Conservation (phyloP, 139 green algal species). For the Chlorella sp. region DNA sequence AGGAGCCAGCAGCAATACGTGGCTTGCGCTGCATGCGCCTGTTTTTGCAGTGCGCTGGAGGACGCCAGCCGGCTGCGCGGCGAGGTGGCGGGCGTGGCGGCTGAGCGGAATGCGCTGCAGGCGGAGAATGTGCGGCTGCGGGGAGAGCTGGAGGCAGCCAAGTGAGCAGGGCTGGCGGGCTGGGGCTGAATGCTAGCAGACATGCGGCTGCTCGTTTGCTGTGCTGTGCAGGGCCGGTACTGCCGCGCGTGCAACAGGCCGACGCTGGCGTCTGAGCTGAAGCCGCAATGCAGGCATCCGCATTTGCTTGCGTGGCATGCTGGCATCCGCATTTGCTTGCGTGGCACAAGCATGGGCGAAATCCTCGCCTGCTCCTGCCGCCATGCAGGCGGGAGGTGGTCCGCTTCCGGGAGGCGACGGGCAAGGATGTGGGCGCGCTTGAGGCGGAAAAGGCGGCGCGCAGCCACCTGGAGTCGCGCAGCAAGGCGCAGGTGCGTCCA, state of each 20-base stretch:
- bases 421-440: slow-evolving; percentile 53
- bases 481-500: slow-evolving; percentile 40
- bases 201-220: too few species aligned
- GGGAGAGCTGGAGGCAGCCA: slow-evolving; percentile 29
- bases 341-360: neutral
- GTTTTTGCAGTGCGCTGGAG: slow-evolving; percentile 25
- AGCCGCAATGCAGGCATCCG: too few species aligned
- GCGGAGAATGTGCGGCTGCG: slow-evolving; percentile 30
- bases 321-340: neutral
- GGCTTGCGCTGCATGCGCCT: too few species aligned
- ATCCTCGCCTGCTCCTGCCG: neutral
- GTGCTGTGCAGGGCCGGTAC: too few species aligned
- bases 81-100: slow-evolving; percentile 23
- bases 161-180: neutral
- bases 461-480: slow-evolving; percentile 37
- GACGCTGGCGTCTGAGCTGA: too few species aligned
- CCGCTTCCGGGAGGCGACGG: slow-evolving; percentile 48
- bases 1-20: too few species aligned
- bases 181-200: too few species aligned
- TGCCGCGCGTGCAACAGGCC: too few species aligned
- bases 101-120: slow-evolving; percentile 8
- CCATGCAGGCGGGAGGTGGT: slow-evolving; percentile 33
- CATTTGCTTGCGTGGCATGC: too few species aligned
- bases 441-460: slow-evolving; percentile 44
- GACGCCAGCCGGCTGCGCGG: slow-evolving; percentile 36